A percentile compares a stretch with the other conserved stretches of the same genome.
Conservation (phyloP, 2,329 filamentous ascomycete species). For the Didymella exigua region DNA sequence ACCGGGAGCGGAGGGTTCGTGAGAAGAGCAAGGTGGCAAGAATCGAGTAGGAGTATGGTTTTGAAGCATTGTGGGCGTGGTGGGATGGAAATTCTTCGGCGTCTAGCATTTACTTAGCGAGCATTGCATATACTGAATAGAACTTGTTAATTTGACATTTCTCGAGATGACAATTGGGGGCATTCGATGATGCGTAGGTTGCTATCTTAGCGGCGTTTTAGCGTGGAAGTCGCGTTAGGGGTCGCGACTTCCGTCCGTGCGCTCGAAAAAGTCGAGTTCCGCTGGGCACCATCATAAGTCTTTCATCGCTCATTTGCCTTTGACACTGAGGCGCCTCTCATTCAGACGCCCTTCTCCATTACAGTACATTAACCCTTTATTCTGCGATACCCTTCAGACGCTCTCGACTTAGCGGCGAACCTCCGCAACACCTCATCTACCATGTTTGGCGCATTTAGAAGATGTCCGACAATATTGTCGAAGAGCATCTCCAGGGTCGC, state of each 20-base stretch:
- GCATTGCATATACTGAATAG: background rate
- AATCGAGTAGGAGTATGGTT: background rate
- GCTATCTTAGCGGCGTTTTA: slow-evolving; percentile 11
- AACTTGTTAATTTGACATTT: background rate
- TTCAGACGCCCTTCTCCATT: slow-evolving; percentile 3
- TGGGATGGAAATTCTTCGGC: background rate
- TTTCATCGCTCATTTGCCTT: slow-evolving; percentile 15
- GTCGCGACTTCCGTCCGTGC: slow-evolving; percentile 9
- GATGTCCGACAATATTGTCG: slow-evolving; percentile 48
- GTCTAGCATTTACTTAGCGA: background rate
- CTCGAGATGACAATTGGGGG: background rate
- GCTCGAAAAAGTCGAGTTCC: slow-evolving; percentile 13
- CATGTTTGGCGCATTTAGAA: slow-evolving; percentile 53
- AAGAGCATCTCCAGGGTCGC: slow-evolving; percentile 36
- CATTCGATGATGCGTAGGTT: background rate
- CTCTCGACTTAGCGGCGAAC: slow-evolving; percentile 7
- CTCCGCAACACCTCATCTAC: slow-evolving; percentile 25
- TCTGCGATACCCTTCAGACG: slow-evolving; percentile 1
- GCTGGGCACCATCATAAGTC: slow-evolving; percentile 2
- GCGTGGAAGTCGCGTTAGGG: background rate
- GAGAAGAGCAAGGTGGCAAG: slow-evolving; percentile 9
- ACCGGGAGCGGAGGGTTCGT: slow-evolving; percentile 3
- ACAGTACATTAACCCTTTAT: background rate
- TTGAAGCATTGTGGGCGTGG: background rate
- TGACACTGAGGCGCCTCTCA: slow-evolving; percentile 10